These are phyloP conservation scores for Neonectria coccinea DNA, from an alignment of 2,329 filamentous ascomycete genomes.

Conservation along the genomic window DNA sequence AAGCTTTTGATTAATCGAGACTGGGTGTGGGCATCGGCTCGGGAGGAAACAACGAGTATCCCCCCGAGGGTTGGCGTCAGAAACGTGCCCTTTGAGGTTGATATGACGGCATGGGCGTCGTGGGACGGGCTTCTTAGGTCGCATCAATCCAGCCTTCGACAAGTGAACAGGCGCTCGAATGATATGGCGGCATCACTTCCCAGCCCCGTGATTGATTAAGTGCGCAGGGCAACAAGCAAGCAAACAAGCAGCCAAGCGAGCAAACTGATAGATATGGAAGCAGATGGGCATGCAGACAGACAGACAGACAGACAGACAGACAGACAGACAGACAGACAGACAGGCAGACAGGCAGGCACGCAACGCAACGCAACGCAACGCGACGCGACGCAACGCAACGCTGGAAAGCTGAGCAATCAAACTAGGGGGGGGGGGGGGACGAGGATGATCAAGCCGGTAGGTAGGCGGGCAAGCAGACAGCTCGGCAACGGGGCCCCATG, in stretches of 20 bases:
- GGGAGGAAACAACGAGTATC: neutral
- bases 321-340: neutral
- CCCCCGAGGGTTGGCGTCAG: neutral
- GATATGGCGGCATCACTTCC: slow-evolving; percentile 15
- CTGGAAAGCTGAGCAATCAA: slow-evolving; percentile 5
- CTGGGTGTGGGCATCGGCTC: slow-evolving; percentile 2
- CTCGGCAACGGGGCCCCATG: neutral
- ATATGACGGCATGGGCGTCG: neutral
- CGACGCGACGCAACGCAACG: slow-evolving; percentile 7
- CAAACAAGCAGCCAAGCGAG: neutral
- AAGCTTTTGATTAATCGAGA: slow-evolving; percentile 10
- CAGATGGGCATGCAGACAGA: neutral
- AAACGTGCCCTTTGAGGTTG: neutral
- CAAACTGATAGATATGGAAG: neutral
- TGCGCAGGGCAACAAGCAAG: neutral
- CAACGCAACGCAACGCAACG: slow-evolving; percentile 11
- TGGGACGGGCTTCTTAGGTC: slow-evolving; percentile 7
- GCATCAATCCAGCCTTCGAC: slow-evolving; percentile 27
- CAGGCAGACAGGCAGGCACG: neutral
- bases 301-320: neutral
- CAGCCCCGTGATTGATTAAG: slow-evolving; percentile 4
- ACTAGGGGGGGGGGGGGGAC: neutral
- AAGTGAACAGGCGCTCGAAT: slow-evolving; percentile 15
- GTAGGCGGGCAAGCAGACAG: neutral
- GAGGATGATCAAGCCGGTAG: neutral